Percentiles rank a stretch among this genome's conserved stretches.
Evolutionary conservation across 495 filamentous ascomycete genomes (phyloP).

Genomic region (Stereocaulon alpinum): DNA sequence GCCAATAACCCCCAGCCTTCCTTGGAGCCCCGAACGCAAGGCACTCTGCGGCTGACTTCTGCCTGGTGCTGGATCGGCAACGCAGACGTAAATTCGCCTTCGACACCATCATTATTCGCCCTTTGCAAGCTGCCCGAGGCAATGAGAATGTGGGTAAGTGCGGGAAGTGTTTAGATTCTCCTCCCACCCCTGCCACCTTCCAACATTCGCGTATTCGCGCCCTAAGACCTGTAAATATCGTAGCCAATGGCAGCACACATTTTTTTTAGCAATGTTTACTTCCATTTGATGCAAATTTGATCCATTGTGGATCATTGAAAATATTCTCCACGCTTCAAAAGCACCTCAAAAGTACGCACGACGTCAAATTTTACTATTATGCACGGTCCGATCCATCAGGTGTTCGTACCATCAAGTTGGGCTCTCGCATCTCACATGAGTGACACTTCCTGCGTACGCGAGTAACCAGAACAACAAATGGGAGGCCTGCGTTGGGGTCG

Average conservation of each 20-base stretch:
- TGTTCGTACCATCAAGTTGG: slow-evolving; percentile 18
- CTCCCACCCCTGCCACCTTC: slow-evolving; percentile 8
- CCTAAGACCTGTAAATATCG: background rate
- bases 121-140: background rate
- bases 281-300: background rate
- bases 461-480: slow-evolving; percentile 19
- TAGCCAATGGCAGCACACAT: background rate
- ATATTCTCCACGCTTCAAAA: background rate
- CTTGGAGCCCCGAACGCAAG: background rate
- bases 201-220: background rate
- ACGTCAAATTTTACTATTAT: slow-evolving; percentile 21
- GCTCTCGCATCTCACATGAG: slow-evolving; percentile 19
- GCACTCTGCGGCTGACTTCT: background rate
- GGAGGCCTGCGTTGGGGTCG: slow-evolving; percentile 15
- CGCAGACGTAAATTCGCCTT: background rate
- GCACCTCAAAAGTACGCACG: background rate
- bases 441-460: slow-evolving; percentile 15
- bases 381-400: slow-evolving; percentile 10
- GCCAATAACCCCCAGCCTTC: background rate
- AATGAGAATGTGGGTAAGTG: background rate
- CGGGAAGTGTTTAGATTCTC: background rate
- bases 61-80: slow-evolving; percentile 7
- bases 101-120: background rate
- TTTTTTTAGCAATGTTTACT: background rate
- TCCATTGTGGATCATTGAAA: background rate